phyloP scores from a whole-genome alignment of 768 basidiomycete genomes.

The Macrocybe gigantea region DNA sequence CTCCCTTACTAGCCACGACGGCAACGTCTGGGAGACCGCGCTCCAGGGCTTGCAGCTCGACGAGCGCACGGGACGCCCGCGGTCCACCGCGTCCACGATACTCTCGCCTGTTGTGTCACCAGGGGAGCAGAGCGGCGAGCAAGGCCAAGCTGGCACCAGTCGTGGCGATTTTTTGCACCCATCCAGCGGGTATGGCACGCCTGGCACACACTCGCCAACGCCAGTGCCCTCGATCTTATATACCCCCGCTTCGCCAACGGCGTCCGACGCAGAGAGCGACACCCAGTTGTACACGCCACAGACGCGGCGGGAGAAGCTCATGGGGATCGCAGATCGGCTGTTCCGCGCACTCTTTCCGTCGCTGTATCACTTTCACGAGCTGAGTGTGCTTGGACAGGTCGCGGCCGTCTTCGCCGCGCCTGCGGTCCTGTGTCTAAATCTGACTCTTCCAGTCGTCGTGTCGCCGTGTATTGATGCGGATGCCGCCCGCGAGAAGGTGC shows the following conservation, averaged over 20 bases:
- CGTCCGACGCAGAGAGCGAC: conserved; percentile 33
- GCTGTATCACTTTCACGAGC: conserved; percentile 63
- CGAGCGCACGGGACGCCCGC: conserved; percentile 33
- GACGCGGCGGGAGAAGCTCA: conserved; percentile 34
- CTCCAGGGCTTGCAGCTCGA: conserved; percentile 39
- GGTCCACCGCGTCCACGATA: not conserved
- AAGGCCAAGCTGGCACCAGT: conserved; percentile 1
- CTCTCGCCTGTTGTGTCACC: not conserved
- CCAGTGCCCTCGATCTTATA: conserved; percentile 52
- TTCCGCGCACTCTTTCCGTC: conserved; percentile 81
- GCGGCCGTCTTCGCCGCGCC: conserved; percentile 81
- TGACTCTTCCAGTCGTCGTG: conserved; percentile 89
- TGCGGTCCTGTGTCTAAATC: conserved; percentile 76
- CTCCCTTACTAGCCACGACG: conserved; percentile 24
- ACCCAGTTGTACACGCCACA: conserved; percentile 36
- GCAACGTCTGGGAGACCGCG: conserved; percentile 45
- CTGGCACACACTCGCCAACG: conserved; percentile 1
- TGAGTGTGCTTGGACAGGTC: conserved; percentile 65
- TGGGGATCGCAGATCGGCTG: conserved; percentile 30
- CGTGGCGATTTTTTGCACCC: too few species aligned
- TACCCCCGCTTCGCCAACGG: conserved; percentile 46
- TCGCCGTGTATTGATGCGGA: conserved; percentile 39
- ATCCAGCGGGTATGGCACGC: too few species aligned
- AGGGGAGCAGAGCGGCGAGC: not conserved
- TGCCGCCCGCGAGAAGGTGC: conserved; percentile 33